These are phyloP conservation scores for Solanum pennellii DNA, from an alignment of 257 asterid genomes.

Conservation along the genomic window DNA sequence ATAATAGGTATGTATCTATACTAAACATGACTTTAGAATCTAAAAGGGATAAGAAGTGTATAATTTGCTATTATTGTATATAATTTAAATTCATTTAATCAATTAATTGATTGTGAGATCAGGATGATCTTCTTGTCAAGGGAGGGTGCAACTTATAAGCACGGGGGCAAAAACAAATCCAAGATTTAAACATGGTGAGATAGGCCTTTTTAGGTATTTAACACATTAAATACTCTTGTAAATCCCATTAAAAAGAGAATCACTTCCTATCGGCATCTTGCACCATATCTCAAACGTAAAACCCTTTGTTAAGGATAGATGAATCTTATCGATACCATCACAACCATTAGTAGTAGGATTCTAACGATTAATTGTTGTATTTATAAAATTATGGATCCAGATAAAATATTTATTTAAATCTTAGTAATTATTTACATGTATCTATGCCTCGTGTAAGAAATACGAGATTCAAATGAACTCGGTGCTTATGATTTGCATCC, in stretches of 20 bases:
- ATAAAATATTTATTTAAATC: neutral
- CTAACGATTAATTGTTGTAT: neutral
- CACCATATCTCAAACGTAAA: neutral
- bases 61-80: neutral
- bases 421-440: neutral
- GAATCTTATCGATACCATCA: neutral
- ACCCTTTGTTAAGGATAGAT: neutral
- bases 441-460: neutral
- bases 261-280: neutral
- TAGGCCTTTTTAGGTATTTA: no score
- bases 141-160: neutral
- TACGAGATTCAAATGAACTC: neutral
- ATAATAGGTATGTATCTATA: neutral
- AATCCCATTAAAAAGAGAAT: no score
- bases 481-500: neutral
- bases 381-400: neutral
- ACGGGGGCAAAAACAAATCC: neutral
- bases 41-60: neutral
- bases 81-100: neutral
- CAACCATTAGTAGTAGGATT: neutral
- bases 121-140: neutral
- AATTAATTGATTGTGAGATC: neutral
- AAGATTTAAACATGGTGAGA: neutral
- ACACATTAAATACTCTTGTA: neutral
- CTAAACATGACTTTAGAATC: neutral